phyloP scores from a whole-genome alignment of 2,329 filamentous ascomycete species.

The Alternaria viburni region DNA sequence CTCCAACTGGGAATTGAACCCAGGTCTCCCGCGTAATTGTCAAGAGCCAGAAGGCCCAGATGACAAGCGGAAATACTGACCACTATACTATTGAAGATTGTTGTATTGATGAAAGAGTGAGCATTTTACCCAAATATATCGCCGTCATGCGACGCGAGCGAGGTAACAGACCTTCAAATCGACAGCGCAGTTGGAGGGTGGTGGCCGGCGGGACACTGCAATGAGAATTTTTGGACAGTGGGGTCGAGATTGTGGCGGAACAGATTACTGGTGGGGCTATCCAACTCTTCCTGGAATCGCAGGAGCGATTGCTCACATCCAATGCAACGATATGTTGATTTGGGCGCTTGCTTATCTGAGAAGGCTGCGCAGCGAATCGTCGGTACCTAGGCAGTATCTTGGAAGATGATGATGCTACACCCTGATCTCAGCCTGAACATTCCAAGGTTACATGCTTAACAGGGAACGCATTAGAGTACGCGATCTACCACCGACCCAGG shows the following conservation, averaged over 20 bases:
- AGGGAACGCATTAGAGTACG: too few species aligned
- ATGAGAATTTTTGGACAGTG: neutral
- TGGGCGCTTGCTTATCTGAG: accelerated
- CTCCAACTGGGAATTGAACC: constrained; percentile 4
- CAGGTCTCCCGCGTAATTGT: neutral
- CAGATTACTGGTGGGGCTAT: neutral
- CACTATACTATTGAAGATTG: constrained; percentile 4
- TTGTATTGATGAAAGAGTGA: neutral
- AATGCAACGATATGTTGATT: neutral
- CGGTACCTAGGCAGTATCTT: too few species aligned
- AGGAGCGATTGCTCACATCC: neutral
- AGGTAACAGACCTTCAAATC: accelerated
- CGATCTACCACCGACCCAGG: too few species aligned
- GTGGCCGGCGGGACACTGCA: neutral
- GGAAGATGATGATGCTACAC: accelerated
- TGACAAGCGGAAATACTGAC: constrained; percentile 4
- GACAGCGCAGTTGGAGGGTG: too few species aligned
- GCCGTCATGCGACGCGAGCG: neutral
- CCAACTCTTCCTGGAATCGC: neutral
- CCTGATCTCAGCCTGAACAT: neutral
- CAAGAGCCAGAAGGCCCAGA: neutral
- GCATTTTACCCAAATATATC: accelerated
- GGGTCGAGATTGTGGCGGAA: neutral
- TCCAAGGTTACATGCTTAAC: too few species aligned
- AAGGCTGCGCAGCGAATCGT: too few species aligned